Evolutionary conservation across 768 basidiomycete species (phyloP).

Genomic region (Pulveroboletus sp.): DNA sequence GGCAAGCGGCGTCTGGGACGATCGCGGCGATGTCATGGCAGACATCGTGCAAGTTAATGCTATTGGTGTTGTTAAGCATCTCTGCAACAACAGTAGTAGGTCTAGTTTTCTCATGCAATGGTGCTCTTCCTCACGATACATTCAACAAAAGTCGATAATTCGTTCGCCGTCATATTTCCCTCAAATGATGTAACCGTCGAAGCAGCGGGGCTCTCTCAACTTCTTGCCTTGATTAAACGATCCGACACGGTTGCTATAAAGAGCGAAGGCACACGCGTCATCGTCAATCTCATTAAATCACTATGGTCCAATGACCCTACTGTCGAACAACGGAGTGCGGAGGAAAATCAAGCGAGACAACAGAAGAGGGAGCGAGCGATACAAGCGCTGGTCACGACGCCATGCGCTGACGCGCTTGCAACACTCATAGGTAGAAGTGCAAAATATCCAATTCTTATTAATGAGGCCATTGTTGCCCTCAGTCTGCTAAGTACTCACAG

Average conservation of each 20-base stretch:
- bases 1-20: constrained; percentile 65
- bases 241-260: constrained; percentile 80
- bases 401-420: constrained; percentile 60
- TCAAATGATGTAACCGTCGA: constrained; percentile 25
- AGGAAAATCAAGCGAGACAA: constrained; percentile 40
- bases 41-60: constrained; percentile 86
- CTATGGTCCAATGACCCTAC: constrained; percentile 59
- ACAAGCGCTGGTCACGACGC: constrained; percentile 46
- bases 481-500: constrained; percentile 69
- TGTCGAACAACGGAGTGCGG: constrained; percentile 26
- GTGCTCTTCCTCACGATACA: constrained; percentile 30
- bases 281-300: constrained; percentile 83
- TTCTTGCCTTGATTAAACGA: constrained; percentile 73
- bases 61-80: constrained; percentile 85
- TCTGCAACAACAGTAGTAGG: constrained; percentile 76
- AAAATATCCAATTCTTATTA: constrained; percentile 82
- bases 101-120: not conserved
- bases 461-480: constrained; percentile 84
- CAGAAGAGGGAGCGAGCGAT: constrained; percentile 54
- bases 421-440: constrained; percentile 73
- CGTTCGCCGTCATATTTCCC: constrained; percentile 51
- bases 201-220: constrained; percentile 58
- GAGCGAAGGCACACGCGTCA: constrained; percentile 86
- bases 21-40: constrained; percentile 72
- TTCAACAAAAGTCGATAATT: constrained; percentile 39